Conservation (phyloP, 768 basidiomycete species). For the Leccinellum rugosiceps region DNA sequence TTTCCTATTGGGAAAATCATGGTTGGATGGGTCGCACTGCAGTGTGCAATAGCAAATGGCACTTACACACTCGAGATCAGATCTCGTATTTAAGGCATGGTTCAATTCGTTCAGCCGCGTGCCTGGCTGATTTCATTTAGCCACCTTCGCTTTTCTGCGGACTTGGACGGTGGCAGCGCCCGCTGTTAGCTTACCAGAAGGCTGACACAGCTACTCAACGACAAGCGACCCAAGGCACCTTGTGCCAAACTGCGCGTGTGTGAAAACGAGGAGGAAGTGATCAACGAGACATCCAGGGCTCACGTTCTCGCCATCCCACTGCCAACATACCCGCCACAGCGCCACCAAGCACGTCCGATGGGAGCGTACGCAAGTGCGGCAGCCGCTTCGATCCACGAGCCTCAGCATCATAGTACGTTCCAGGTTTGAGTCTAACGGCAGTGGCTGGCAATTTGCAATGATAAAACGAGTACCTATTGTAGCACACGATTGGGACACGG, state of each 20-base stretch:
- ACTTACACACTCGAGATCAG: constrained; percentile 33
- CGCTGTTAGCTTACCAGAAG: constrained; percentile 14
- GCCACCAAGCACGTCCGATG: constrained; percentile 23
- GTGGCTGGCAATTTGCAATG: constrained; percentile 22
- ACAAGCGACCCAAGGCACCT: constrained; percentile 17
- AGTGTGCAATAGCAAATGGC: constrained; percentile 26
- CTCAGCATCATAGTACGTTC: constrained; percentile 1
- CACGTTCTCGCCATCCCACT: constrained; percentile 16
- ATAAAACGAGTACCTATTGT: not conserved
- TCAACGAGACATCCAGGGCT: constrained; percentile 15
- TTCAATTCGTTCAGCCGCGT: constrained; percentile 21
- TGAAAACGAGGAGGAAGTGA: constrained; percentile 22
- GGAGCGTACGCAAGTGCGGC: constrained; percentile 5
- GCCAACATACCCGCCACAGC: constrained; percentile 12
- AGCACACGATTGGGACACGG: constrained; percentile 1
- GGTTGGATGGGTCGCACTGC: constrained; percentile 25
- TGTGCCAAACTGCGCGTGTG: constrained; percentile 17
- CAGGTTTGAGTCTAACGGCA: not conserved
- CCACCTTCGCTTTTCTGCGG: constrained; percentile 31
- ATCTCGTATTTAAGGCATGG: constrained; percentile 34
- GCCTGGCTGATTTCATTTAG: constrained; percentile 37
- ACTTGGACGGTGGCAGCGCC: constrained; percentile 21
- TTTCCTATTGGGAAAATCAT: constrained; percentile 39
- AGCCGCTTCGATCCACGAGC: constrained; percentile 22
- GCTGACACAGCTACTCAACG: constrained; percentile 22